Evolutionary conservation across 495 filamentous ascomycete species (phyloP), one percentile per base, ranked within the genome.

Genomic region (Hypoxylon lienhwacheense): DNA sequence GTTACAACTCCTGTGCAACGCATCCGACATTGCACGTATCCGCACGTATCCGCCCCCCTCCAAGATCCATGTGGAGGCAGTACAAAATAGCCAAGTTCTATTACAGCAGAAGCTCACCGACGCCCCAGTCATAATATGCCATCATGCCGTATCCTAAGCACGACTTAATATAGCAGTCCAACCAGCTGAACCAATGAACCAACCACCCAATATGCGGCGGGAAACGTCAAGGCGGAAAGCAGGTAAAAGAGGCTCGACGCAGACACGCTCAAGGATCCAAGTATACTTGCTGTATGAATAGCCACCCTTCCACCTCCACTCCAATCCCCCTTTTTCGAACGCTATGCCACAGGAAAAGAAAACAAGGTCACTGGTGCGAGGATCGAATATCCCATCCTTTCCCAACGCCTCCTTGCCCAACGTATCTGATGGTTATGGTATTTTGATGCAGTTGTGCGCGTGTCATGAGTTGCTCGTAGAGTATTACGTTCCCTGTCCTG

Each of bases 381-480:
- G 42, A 53, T 57, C 26, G 49, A 58, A 49, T 57, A 47, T 46
- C 43, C 53, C 22, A 28, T 55, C 47, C 36, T 48, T 60, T 51
- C 62, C 62, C 44, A 65, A 65, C 61, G 59, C 59, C 61, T 53
- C 58, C 50, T 56, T 54, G 51, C 47, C 53, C 26, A 48, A 59
- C 61, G 31, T 62, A 52, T 53, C 37, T 55, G 61, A 58, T 33
- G 47, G 46, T 21, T 59, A 37, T 62, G 52, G 46, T 61, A 49
- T 37, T 62, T 63, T 46, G 40, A 68, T 65, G 61, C 59, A 55
- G 39, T 64, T 60, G 31, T 64, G 52, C 65, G 55, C 57, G 58
- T 67, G 51, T 70, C 62, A 47, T 67, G 48, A 55, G 47, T 48
- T 65, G 64, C 65, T 71, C 68, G 63, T 73, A 67, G 69, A 65